phyloP scores from a whole-genome alignment of 805 yeast species.

The Wickerhamiella slavikovae region DNA sequence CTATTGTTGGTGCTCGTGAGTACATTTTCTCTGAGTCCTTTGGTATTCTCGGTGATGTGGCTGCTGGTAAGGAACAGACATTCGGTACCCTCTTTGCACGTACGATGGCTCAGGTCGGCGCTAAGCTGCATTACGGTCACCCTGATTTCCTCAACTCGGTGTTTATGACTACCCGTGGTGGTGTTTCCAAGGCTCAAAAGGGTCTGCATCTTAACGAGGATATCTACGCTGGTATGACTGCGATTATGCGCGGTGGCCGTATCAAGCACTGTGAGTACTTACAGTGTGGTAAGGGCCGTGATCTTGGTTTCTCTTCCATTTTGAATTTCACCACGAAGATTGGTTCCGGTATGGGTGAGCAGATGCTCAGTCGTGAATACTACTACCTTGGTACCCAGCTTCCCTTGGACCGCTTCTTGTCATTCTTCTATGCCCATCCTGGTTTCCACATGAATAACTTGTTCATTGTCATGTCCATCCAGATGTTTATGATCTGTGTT shows the following conservation, averaged over 20 bases:
- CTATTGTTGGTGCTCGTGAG: slow-evolving; percentile 88
- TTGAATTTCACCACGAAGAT: slow-evolving; percentile 86
- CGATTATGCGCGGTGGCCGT: slow-evolving; percentile 73
- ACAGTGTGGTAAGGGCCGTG: slow-evolving; percentile 95
- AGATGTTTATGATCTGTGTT: slow-evolving; percentile 61
- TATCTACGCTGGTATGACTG: slow-evolving; percentile 89
- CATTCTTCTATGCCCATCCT: slow-evolving; percentile 92
- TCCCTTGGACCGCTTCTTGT: slow-evolving; percentile 73
- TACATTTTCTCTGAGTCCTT: slow-evolving; percentile 83
- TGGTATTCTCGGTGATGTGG: slow-evolving; percentile 86
- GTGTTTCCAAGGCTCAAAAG: slow-evolving; percentile 84
- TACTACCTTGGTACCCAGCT: slow-evolving; percentile 76
- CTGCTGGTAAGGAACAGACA: slow-evolving; percentile 94
- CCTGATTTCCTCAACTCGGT: slow-evolving; percentile 85
- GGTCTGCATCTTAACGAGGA: slow-evolving; percentile 88
- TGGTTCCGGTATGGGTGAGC: slow-evolving; percentile 99
- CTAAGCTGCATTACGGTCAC: slow-evolving; percentile 88
- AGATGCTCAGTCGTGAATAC: slow-evolving; percentile 76
- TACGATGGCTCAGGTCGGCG: slow-evolving; percentile 84
- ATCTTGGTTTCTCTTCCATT: slow-evolving; percentile 81
- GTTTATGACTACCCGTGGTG: slow-evolving; percentile 90
- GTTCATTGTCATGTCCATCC: slow-evolving; percentile 73
- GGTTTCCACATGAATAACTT: slow-evolving; percentile 88
- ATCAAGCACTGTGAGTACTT: slow-evolving; percentile 90
- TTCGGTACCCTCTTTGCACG: slow-evolving; percentile 91